These are phyloP conservation scores for Calonectria naviculata DNA, from an alignment of 2,329 filamentous ascomycete species.

Conservation along the genomic window DNA sequence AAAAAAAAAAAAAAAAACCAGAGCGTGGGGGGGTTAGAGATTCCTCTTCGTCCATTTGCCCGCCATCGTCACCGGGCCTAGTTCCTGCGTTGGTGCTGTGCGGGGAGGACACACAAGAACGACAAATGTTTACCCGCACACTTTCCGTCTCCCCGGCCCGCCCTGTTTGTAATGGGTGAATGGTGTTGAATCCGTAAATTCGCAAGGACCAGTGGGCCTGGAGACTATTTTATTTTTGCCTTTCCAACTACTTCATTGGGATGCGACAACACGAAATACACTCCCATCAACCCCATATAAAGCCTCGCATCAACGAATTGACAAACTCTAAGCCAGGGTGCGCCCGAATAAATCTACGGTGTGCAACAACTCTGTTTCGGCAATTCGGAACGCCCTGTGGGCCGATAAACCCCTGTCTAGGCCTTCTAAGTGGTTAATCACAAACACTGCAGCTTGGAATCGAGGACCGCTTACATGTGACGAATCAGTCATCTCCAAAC, in stretches of 20 bases:
- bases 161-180: not conserved
- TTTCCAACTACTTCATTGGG: not conserved
- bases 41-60: not conserved
- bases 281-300: not conserved
- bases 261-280: not conserved
- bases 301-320: not conserved
- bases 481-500: not conserved
- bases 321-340: not conserved
- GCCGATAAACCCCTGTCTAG: not conserved
- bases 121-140: not conserved
- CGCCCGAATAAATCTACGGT: not conserved
- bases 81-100: constrained; percentile 6
- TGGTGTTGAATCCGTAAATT: not conserved
- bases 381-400: not conserved
- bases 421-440: not conserved
- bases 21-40: not conserved
- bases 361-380: not conserved
- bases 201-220: not conserved
- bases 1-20: too few species aligned
- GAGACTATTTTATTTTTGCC: not conserved
- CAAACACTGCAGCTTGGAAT: not conserved
- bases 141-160: not conserved
- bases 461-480: not conserved
- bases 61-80: not conserved
- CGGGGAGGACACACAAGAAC: not conserved